Conservation (phyloP, 2,329 filamentous ascomycete species). For the Colletotrichum liaoningense region DNA sequence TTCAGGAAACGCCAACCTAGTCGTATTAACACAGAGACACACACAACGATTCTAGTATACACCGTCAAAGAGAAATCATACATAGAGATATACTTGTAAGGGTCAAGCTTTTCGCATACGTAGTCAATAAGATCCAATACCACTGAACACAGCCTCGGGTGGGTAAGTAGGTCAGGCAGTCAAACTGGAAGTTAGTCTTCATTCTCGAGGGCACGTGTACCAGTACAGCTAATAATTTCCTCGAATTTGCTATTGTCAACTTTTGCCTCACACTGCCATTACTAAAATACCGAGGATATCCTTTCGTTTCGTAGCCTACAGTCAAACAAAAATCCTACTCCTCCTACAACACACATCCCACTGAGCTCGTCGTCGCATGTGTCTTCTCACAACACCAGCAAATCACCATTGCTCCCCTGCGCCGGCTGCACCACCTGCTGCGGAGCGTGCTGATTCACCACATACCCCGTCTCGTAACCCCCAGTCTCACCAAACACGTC, state of each 20-base stretch:
- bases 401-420: constrained; percentile 76
- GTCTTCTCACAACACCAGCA: constrained; percentile 69
- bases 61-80: too few relatives aligned
- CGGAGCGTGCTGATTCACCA: constrained; percentile 85
- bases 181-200: too few relatives aligned
- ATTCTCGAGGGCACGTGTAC: neutral
- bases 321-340: neutral
- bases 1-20: too few relatives aligned
- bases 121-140: too few relatives aligned
- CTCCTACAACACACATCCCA: neutral
- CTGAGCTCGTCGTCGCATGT: constrained; percentile 11
- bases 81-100: too few relatives aligned
- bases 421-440: constrained; percentile 80
- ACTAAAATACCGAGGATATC: constrained; percentile 11
- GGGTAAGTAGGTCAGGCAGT: too few relatives aligned
- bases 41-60: too few relatives aligned
- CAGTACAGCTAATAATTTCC: neutral
- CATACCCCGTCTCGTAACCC: constrained; percentile 66
- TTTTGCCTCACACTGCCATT: neutral
- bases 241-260: neutral
- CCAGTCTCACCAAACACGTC: constrained; percentile 73
- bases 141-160: too few relatives aligned
- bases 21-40: too few relatives aligned
- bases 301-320: constrained; percentile 10
- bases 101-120: too few relatives aligned